Base-by-base conservation (phyloP, 805 yeast species). In the Teunomyces gatunensis region DNA sequence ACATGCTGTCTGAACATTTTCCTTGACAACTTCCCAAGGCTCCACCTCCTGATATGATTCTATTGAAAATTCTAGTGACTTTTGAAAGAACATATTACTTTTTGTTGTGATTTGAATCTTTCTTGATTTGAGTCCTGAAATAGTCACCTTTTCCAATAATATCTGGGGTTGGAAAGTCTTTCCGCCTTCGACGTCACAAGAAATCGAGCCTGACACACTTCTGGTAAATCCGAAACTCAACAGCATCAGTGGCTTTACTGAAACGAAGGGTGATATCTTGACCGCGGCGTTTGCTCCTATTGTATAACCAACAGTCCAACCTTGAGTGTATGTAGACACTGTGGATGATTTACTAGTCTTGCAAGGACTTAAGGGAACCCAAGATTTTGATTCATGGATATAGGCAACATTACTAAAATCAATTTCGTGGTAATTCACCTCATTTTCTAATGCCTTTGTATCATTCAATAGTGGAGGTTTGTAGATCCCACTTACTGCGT, bases 131-230 rank as follows among this genome's bases (percentile, higher is more conserved):
- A 37, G 15, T 12, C 40, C 40, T 11, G 29, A 21, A 12, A 37
- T 20, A 5, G 28, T 37, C 11, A 37, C 40, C 17, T 12, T 37
- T n/a, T 37, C 40, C 25, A 37, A 23, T 23, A 37, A 12, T 37
- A 37, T 21, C 25, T 37, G 40, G 12, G 40, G 40, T 23, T 37
- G 40, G 12, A 37, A 37, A 5, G 40, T 37, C n/a, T 37, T 37
- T 4, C 40, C 40, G 10, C 40, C 25, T n/a, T 23, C 40, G 23
- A 37, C 40, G 9, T 37, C 25, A 37, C 40, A 37, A 12, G 40
- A 37, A 37, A 37, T 23, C 3, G 29, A 20, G 25, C 40, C 40
- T 11, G 40, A 37, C 12, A 37, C 17, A 37, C 40, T 37, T 13
- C 25, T 21, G 25, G 28, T 13, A 11, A 21, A n/a, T n/a, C 28